Conservation (phyloP, 306 rosid genomes). For the Macrotyloma uniflorum region DNA sequence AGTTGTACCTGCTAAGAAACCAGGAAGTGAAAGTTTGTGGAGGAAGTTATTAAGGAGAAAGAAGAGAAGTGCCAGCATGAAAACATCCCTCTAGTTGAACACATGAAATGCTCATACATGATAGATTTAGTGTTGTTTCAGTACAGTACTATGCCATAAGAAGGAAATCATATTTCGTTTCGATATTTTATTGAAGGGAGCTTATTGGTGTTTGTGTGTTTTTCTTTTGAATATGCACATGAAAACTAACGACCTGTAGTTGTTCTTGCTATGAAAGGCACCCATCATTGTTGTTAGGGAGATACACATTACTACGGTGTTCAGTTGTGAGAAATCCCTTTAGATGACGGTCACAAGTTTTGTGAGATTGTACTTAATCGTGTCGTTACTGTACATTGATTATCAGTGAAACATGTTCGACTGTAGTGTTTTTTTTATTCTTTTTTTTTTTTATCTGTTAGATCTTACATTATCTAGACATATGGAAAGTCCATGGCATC, state of each 20-base stretch:
- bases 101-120: slow-evolving; percentile 39
- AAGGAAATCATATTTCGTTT: slow-evolving; percentile 16
- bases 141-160: slow-evolving; percentile 21
- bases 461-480: too few relatives aligned
- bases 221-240: slow-evolving; percentile 38
- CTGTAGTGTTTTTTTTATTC: not conserved
- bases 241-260: slow-evolving; percentile 28
- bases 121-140: slow-evolving; percentile 32
- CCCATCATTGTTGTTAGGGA: not conserved
- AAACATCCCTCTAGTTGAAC: slow-evolving; percentile 43
- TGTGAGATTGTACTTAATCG: not conserved
- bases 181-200: not conserved
- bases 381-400: not conserved
- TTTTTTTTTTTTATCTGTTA: too few relatives aligned
- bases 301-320: not conserved
- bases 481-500: too few relatives aligned
- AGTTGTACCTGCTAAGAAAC: slow-evolving; percentile 63
- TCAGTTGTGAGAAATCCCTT: not conserved
- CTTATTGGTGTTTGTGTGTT: slow-evolving; percentile 41
- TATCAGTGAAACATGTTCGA: not conserved
- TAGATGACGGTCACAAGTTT: not conserved
- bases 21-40: slow-evolving; percentile 63
- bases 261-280: slow-evolving; percentile 23
- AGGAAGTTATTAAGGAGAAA: slow-evolving; percentile 73
- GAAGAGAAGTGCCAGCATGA: slow-evolving; percentile 64